A percentile compares a stretch with the other conserved stretches of the same genome.
These are phyloP conservation scores for Otatea glauca DNA, from an alignment of 176 grass and related monocot species.

Conservation along the genomic window DNA sequence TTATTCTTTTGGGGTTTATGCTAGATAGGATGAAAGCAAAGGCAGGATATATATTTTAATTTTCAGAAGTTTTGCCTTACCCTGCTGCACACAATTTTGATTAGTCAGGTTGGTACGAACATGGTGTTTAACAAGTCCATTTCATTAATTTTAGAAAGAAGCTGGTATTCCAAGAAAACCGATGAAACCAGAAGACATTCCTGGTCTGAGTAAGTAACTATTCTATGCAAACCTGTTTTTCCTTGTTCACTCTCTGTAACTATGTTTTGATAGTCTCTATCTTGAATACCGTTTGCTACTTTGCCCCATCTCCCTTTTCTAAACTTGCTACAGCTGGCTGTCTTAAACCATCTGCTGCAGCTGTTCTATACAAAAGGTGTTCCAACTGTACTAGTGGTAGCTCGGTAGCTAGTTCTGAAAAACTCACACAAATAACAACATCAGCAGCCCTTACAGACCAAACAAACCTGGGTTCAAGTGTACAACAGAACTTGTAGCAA, in stretches of 20 bases:
- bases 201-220: constrained; percentile 85
- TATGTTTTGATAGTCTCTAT: not conserved
- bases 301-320: constrained; percentile 12
- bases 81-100: not conserved
- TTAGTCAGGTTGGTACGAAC: not conserved
- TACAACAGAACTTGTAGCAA: not conserved
- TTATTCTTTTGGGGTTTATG: constrained; percentile 31
- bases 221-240: constrained; percentile 25
- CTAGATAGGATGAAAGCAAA: not conserved
- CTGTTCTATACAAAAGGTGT: not conserved
- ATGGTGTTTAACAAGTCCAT: constrained; percentile 14
- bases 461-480: constrained; percentile 3
- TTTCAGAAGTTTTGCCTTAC: not conserved
- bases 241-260: not conserved
- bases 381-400: not conserved
- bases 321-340: constrained; percentile 12
- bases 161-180: constrained; percentile 84
- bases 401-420: not conserved
- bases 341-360: constrained; percentile 23
- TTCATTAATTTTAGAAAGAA: constrained; percentile 81
- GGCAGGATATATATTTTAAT: constrained; percentile 13
- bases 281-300: not conserved
- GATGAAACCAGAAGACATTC: constrained; percentile 91
- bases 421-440: not conserved
- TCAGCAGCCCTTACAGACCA: not conserved